Base-by-base conservation (phyloP, 306 rosid genomes). In the Hippophae gyantsensis region DNA sequence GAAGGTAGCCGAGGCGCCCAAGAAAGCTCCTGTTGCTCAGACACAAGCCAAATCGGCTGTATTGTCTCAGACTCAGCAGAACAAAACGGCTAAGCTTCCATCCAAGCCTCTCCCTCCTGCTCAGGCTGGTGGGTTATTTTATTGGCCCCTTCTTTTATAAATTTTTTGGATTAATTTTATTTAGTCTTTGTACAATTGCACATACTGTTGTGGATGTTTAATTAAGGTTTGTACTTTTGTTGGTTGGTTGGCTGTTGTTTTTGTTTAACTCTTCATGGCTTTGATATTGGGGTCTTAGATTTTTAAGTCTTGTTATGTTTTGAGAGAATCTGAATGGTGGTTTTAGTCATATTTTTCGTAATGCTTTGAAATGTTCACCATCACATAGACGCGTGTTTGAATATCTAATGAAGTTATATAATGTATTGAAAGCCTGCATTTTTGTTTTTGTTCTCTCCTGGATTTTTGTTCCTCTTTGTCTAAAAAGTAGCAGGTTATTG, bases 71-170 rank as follows among this genome's bases (percentile, higher is more conserved):
- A 64, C 49, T 26, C 82, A 57, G 66, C 76, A 54, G n/a, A 55
- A 32, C 57, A 85, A 83, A 81, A 74, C 77, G 6, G 85, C 96
- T 42, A 82, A 69, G 71, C 68, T 87, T 13, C 98, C 98, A 7
- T 57, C 95, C 56, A 92, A 92, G 72, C 96, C 98, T 0, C 62
- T 72, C 3, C 95, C 96, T 51, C 96, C 96, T 4, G 40, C 89
- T 61, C 89, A 83, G 77, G 93, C 95, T 61, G 95, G 98, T 87
- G 42, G 76, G 86, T 0, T 52, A 32, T 10, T n/a, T 43, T 10
- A n/a, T 50, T 64, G 8, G 10, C 26, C 23, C 42, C 49, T 50
- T 7, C 25, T 48, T 68, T 9, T 2, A 11, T 47, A 9, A 8
- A n/a, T 41, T 8, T 12, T 48, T 23, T 9, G 2, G n/a, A 38